A percentile compares a stretch with the other conserved stretches of the same genome.
phyloP scores from a whole-genome alignment of 1,139 yeast species.

The Spathaspora sp. region DNA sequence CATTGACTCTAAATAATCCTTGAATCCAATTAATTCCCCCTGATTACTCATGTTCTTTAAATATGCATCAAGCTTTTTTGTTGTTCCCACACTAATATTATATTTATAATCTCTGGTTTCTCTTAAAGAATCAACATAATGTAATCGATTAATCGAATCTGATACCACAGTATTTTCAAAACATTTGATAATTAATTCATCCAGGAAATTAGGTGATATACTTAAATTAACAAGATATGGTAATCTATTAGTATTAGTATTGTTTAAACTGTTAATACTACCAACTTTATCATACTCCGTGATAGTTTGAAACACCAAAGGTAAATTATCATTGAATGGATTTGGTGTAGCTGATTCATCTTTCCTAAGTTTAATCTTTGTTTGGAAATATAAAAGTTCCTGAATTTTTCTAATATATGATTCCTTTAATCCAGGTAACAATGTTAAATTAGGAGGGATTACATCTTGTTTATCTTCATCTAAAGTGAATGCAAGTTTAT shows the following conservation, averaged over 20 bases:
- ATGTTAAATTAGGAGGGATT: constrained; percentile 55
- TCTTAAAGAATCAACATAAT: constrained; percentile 65
- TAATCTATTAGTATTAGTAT: constrained; percentile 17
- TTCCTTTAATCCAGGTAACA: constrained; percentile 36
- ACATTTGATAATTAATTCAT: constrained; percentile 58
- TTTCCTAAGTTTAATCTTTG: constrained; percentile 17
- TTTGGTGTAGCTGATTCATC: constrained; percentile 38
- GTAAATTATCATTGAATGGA: constrained; percentile 39
- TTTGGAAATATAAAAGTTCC: constrained; percentile 49
- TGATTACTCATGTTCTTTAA: constrained; percentile 51
- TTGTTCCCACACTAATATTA: constrained; percentile 10
- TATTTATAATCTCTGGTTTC: constrained; percentile 7
- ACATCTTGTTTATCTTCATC: constrained; percentile 42
- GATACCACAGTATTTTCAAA: constrained; percentile 54
- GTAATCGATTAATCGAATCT: constrained; percentile 55
- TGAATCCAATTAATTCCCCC: constrained; percentile 60
- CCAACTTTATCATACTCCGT: constrained; percentile 46
- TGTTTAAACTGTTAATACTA: constrained; percentile 17
- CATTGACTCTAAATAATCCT: constrained; percentile 59
- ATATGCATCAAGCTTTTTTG: constrained; percentile 39
- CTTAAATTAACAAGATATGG: constrained; percentile 55
- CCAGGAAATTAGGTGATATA: constrained; percentile 56
- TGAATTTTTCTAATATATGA: constrained; percentile 48
- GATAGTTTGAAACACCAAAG: constrained; percentile 34
- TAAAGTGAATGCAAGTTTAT: constrained; percentile 44